Evolutionary conservation across 169 alveolate genomes (phyloP).

Genomic region (Eimeria zaria): DNA sequence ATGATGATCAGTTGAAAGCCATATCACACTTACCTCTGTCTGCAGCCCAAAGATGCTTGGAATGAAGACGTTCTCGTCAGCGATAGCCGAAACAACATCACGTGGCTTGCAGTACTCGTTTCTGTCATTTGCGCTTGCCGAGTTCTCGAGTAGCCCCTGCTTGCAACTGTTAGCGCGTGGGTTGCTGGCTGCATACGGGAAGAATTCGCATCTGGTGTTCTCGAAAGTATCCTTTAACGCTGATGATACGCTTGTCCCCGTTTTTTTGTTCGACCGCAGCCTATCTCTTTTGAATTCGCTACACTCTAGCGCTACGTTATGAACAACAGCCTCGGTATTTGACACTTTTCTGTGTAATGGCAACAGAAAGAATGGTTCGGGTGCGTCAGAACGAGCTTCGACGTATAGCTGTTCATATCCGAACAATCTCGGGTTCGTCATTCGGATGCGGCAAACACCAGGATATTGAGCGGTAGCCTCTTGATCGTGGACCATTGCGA

Average conservation of each 20-base stretch:
- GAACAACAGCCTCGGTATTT: not conserved
- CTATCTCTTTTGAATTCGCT: not conserved
- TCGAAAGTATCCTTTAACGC: not conserved
- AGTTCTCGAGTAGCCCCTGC: not conserved
- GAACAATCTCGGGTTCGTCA: slow-evolving; percentile 80
- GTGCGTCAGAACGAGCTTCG: slow-evolving; percentile 82
- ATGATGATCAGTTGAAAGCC: not conserved
- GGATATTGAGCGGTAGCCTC: not conserved
- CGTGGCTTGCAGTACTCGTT: not conserved
- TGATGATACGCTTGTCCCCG: not conserved
- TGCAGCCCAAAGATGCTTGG: not conserved
- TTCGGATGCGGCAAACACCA: slow-evolving; percentile 70
- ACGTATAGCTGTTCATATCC: slow-evolving; percentile 75
- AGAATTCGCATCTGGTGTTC: too few species aligned
- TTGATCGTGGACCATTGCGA: slow-evolving; percentile 68
- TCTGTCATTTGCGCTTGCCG: not conserved
- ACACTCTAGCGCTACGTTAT: not conserved
- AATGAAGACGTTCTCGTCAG: slow-evolving; percentile 24
- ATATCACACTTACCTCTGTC: not conserved
- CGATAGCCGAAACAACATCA: not conserved
- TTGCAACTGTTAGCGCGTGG: not conserved
- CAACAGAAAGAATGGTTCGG: slow-evolving; percentile 70
- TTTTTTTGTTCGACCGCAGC: not conserved
- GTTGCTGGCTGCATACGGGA: not conserved
- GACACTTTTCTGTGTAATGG: slow-evolving; percentile 1